These are phyloP conservation scores for Podaxis sp. DNA, from an alignment of 768 basidiomycete genomes.

Conservation along the genomic window DNA sequence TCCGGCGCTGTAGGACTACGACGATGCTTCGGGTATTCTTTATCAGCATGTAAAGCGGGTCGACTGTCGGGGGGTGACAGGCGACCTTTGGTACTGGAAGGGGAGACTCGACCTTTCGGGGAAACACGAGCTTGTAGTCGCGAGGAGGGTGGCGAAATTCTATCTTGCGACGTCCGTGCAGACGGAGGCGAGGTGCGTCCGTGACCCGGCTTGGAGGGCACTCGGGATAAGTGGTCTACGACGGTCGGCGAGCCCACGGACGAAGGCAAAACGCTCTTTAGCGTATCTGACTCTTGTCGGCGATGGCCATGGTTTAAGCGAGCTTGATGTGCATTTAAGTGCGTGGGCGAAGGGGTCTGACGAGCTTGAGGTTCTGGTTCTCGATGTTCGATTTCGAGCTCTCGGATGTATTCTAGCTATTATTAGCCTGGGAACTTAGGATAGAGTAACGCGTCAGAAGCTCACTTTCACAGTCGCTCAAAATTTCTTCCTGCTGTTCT, in stretches of 20 bases:
- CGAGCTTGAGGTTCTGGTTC: conserved; percentile 32
- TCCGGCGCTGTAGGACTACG: conserved; percentile 74
- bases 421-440: neutral
- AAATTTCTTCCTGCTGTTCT: conserved; percentile 44
- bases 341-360: conserved; percentile 51
- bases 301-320: conserved; percentile 44
- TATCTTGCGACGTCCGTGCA: conserved; percentile 13
- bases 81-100: conserved; percentile 25
- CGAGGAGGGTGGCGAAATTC: conserved; percentile 23
- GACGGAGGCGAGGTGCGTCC: conserved; percentile 25
- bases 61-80: conserved; percentile 30
- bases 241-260: conserved; percentile 53
- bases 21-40: conserved; percentile 46
- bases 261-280: conserved; percentile 45
- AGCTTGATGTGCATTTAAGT: conserved; percentile 22
- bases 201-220: conserved; percentile 14
- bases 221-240: conserved; percentile 28
- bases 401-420: conserved; percentile 34
- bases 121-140: conserved; percentile 23
- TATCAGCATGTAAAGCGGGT: conserved; percentile 23
- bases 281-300: conserved; percentile 75
- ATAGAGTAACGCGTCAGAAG: conserved; percentile 9
- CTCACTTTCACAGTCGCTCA: conserved; percentile 42
- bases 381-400: conserved; percentile 42
- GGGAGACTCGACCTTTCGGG: conserved; percentile 29